Evolutionary conservation across 2,329 filamentous ascomycete genomes (phyloP).

Genomic region (Fusarium lateritium): DNA sequence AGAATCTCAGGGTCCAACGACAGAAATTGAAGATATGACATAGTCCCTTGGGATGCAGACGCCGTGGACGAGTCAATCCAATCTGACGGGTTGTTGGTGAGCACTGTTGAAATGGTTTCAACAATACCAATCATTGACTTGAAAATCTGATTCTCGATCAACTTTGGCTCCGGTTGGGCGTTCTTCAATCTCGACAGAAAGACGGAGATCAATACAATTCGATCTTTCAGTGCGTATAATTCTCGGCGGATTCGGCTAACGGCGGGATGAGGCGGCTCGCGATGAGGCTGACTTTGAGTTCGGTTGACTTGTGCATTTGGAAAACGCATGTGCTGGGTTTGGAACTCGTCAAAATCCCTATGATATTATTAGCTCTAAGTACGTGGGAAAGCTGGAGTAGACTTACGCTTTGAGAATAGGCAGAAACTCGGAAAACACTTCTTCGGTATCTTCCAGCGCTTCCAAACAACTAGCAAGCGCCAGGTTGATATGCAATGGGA

Average conservation of each 20-base stretch:
- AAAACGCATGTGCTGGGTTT: conserved; percentile 33
- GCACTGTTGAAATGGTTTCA: conserved; percentile 31
- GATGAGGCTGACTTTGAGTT: background rate
- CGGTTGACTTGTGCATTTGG: background rate
- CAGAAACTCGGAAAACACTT: conserved; percentile 22
- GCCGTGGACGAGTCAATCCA: conserved; percentile 43
- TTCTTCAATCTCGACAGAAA: conserved; percentile 22
- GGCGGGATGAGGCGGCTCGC: conserved; percentile 23
- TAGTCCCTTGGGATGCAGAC: background rate
- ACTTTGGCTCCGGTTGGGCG: background rate
- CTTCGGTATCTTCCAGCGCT: conserved; percentile 17
- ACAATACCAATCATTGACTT: conserved; percentile 9
- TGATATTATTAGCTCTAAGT: background rate
- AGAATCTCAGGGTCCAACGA: conserved; percentile 38
- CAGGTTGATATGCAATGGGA: conserved; percentile 27
- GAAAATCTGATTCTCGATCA: conserved; percentile 7
- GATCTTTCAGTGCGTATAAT: conserved; percentile 43
- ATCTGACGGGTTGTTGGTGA: conserved; percentile 46
- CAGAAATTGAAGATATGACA: conserved; percentile 39
- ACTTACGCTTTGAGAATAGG: conserved; percentile 45
- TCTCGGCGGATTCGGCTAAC: conserved; percentile 36
- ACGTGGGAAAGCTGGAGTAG: rapidly evolving
- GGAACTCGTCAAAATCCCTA: conserved; percentile 44
- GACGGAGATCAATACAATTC: conserved; percentile 3
- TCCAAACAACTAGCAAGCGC: conserved; percentile 15